Conservation (phyloP, 73 alveolate genomes). For the Tetrahymena elliotti region DNA sequence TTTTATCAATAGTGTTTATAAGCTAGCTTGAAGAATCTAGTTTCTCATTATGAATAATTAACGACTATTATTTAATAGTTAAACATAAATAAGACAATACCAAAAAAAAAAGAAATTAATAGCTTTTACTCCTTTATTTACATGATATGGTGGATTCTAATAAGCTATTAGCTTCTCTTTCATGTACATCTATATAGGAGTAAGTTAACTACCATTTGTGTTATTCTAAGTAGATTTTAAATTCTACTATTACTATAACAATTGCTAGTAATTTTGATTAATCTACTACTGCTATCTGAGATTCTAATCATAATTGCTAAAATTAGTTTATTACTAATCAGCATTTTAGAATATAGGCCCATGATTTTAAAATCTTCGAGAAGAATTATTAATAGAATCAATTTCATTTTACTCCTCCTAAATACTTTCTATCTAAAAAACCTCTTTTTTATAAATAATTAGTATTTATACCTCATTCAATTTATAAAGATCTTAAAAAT, state of each 20-base stretch:
- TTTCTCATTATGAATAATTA: background rate
- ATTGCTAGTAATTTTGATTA: background rate
- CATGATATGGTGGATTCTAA: background rate
- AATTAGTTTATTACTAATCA: background rate
- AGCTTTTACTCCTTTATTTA: background rate
- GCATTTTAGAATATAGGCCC: background rate
- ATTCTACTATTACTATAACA: background rate
- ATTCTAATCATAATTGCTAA: background rate
- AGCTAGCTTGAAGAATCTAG: background rate
- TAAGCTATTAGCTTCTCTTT: background rate
- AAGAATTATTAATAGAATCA: background rate
- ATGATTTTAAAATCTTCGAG: background rate
- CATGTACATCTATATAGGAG: background rate
- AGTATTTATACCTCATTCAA: too few species aligned
- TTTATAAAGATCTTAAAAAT: too few species aligned
- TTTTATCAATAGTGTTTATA: background rate
- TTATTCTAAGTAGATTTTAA: background rate
- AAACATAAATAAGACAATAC: background rate
- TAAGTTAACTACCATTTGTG: background rate
- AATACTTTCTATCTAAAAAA: background rate
- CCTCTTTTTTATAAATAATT: background rate
- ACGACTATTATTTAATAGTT: background rate
- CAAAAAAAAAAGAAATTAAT: background rate
- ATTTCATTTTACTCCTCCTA: background rate
- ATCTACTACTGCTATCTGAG: background rate